Evolutionary conservation across 371 early-diverging fungal genomes (phyloP).

Genomic region (Batrachochytrium dendrobatidis): DNA sequence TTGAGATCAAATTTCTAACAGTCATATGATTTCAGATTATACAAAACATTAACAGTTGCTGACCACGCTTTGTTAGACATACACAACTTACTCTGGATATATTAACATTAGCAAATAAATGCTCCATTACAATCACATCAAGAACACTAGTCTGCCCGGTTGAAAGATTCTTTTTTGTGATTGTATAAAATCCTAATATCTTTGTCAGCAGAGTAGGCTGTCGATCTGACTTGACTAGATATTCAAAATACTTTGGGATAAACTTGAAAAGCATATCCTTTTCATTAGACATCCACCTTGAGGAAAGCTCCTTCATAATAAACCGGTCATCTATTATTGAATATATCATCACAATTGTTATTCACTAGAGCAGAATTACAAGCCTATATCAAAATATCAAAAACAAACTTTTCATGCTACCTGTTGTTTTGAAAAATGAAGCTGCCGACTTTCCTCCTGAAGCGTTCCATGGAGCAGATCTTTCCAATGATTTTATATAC

Average conservation of each 20-base stretch:
- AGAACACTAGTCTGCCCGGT: slow-evolving; percentile 26
- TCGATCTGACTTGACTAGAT: slow-evolving; percentile 60
- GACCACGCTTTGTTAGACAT: slow-evolving; percentile 30
- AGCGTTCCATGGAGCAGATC: slow-evolving; percentile 72
- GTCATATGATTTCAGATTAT: not conserved
- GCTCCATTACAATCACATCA: slow-evolving; percentile 43
- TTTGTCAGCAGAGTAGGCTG: slow-evolving; percentile 79
- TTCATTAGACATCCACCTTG: slow-evolving; percentile 54
- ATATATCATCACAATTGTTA: not conserved
- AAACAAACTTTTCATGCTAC: slow-evolving; percentile 7
- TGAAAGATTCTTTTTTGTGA: slow-evolving; percentile 68
- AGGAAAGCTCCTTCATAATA: slow-evolving; percentile 75
- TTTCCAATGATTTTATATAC: slow-evolving; percentile 77
- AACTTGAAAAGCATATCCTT: slow-evolving; percentile 81
- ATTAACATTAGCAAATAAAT: slow-evolving; percentile 39
- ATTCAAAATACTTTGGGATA: slow-evolving; percentile 83
- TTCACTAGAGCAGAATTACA: not conserved
- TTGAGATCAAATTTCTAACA: slow-evolving; percentile 17
- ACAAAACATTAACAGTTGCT: not conserved
- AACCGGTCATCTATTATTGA: slow-evolving; percentile 64
- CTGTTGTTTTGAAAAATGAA: slow-evolving; percentile 77
- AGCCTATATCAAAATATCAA: not conserved
- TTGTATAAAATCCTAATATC: slow-evolving; percentile 84
- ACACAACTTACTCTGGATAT: slow-evolving; percentile 33
- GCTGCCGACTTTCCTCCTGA: slow-evolving; percentile 85